Base-by-base conservation (phyloP, 1,284 basidiomycete genomes). In the Meripilus lineatus region DNA sequence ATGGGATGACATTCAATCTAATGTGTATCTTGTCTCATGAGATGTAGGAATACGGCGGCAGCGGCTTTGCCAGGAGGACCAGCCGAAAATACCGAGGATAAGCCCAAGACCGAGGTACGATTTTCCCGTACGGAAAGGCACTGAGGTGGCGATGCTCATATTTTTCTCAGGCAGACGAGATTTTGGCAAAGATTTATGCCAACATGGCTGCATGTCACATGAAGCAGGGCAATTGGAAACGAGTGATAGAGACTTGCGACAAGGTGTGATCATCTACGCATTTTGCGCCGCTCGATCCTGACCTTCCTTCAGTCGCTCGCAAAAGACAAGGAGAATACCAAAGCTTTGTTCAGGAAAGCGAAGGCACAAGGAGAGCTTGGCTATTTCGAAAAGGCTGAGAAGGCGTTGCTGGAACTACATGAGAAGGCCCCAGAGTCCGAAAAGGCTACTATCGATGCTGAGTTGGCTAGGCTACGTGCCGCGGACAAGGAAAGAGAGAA, bases 151-250 rank as follows among this genome's bases (percentile, higher is more conserved):
- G n/a, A n/a, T n/a, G n/a, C n/a, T n/a, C 39, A 38, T 14, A 25
- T 42, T 15, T 20, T 20, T 14, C 21, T 26, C 46, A 90, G 88
- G 71, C 78, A 11, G 86, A 90, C 58, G 68, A 79, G 17, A 70
- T 88, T 34, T 59, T 87, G 21, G 86, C 85, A 62, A 90, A 86
- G 66, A 79, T 89, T 33, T 86, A 90, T 52, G 75, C 81, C 3
- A 90, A 89, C 47, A 84, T 86, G 83, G 76, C 81, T 3, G 84
- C 84, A 3, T 88, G 84, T 53, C 84, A 90, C 58, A 65, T 90
- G 52, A 89, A 85, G 64, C 75, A 75, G 38, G 65, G 70, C 38
- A 90, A 88, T 57, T 90, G 83, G 81, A 75, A 79, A 56, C 77
- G 88, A 10, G 82, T 80, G 1, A 59, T 79, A 40, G 85, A 89